Evolutionary conservation across 2,329 filamentous ascomycete species (phyloP).

Genomic region (Zelopaecilomyces penicillatus): DNA sequence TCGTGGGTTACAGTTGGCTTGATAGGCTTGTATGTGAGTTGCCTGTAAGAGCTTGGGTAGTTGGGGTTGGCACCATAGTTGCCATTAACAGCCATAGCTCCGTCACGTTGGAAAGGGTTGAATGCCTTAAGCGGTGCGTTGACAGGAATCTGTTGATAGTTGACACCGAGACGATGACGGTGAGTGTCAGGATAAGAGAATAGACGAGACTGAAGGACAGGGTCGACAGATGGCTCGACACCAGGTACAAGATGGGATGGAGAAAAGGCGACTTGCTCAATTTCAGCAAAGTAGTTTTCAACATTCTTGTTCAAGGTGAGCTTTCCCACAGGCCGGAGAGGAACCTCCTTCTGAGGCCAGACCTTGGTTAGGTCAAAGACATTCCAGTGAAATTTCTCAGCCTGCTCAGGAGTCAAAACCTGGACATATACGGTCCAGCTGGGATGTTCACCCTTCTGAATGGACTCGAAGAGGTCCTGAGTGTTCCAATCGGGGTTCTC

Average conservation of each 20-base stretch:
- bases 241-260: constrained; percentile 58
- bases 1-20: constrained; percentile 36
- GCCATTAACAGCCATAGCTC: constrained; percentile 59
- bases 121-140: constrained; percentile 48
- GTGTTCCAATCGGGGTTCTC: constrained; percentile 55
- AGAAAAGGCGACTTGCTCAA: constrained; percentile 60
- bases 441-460: constrained; percentile 51
- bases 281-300: constrained; percentile 60
- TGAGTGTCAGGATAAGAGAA: constrained; percentile 57
- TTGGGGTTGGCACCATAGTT: constrained; percentile 54
- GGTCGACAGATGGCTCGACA: constrained; percentile 53
- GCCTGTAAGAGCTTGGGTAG: constrained; percentile 44
- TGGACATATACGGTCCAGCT: constrained; percentile 59
- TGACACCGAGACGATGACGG: constrained; percentile 53
- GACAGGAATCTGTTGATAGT: constrained; percentile 57
- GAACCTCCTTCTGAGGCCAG: constrained; percentile 57
- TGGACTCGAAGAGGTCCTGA: constrained; percentile 56
- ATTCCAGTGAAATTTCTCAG: constrained; percentile 52
- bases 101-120: constrained; percentile 67
- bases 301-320: constrained; percentile 58
- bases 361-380: constrained; percentile 64
- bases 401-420: constrained; percentile 52
- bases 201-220: constrained; percentile 51
- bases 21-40: constrained; percentile 34
- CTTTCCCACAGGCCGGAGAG: constrained; percentile 51